Percentiles rank a stretch among this genome's conserved stretches.
Evolutionary conservation across 2,329 filamentous ascomycete genomes (phyloP).

Genomic region (Macrophomina tecta): DNA sequence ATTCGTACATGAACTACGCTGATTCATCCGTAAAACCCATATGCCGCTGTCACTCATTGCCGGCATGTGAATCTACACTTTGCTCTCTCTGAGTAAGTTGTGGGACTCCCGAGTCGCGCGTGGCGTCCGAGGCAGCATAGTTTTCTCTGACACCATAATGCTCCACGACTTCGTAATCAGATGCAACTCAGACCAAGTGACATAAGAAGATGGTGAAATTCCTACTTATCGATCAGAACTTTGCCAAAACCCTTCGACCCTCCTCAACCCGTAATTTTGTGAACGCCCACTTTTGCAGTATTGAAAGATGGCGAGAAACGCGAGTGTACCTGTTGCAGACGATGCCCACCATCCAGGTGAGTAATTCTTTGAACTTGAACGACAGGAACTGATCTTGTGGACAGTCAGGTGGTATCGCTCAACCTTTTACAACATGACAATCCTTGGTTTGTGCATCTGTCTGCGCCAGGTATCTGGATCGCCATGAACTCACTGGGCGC

Average conservation of each 20-base stretch:
- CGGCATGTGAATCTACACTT: too few species aligned
- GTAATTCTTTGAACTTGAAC: background rate
- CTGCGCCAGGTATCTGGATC: conserved; percentile 56
- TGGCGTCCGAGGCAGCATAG: background rate
- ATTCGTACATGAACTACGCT: background rate
- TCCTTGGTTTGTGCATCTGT: conserved; percentile 54
- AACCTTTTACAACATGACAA: conserved; percentile 54
- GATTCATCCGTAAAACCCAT: background rate
- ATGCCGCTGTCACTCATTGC: background rate
- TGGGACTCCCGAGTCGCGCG: background rate
- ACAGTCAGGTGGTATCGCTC: conserved; percentile 9
- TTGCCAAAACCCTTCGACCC: background rate
- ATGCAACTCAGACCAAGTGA: background rate
- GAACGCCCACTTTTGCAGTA: background rate
- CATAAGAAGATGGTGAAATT: background rate
- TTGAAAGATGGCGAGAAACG: background rate
- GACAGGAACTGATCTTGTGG: too few species aligned
- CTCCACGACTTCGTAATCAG: conserved; percentile 4
- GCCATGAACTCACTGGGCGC: conserved; percentile 43
- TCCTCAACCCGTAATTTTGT: background rate
- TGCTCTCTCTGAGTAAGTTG: background rate
- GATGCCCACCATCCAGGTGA: background rate
- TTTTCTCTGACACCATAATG: conserved; percentile 11
- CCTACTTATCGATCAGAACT: background rate
- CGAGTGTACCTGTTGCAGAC: background rate